Evolutionary conservation across 495 filamentous ascomycete species (phyloP), one percentile per base, ranked within the genome.

Genomic region (Xylaria curta): DNA sequence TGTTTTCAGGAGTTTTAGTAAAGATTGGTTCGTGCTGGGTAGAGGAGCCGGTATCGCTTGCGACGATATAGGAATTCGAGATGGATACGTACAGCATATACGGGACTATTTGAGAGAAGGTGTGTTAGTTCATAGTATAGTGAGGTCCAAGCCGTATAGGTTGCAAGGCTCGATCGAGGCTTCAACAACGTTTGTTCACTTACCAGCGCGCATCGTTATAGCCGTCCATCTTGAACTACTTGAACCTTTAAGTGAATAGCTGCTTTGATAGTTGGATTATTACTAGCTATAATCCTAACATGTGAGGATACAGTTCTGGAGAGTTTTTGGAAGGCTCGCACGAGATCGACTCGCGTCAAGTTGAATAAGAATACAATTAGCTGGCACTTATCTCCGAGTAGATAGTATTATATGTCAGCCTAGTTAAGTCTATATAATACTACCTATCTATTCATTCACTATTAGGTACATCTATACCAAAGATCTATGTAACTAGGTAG

Each of bases 81-180:
- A 28, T 17, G 58, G 63, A 44, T 47, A 79, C 80, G 46, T 72
- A 85, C 82, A 13, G 81, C 82, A 70, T 85, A 85, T 62, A 82
- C 77, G 6, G 84, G 81, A 73, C 83, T 85, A 40, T 51, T 31
- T 3, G 24, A 7, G 24, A 47, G 24, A 12, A 28, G 6, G 4
- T 17, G 0, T 19, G 4, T 64, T 47, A 64, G 61, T 12, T 47
- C 10, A 5, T 28, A 3, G 7, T 33, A 3, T 0, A 49, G 10
- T 24, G 21, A 47, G 10, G 12, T n/a, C 3, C 3, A 0, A 10
- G 40, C 19, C 31, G 61, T 12, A 24, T 26, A 24, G 38, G 28
- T 31, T 3, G 28, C 28, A 42, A 13, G 36, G 33, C 24, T 7
- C 9, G 38, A 3, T 46, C 51, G 49, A 19, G 46, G 19, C n/a